Conservation (phyloP, 2,329 filamentous ascomycete species). For the Colletotrichum eleusines region DNA sequence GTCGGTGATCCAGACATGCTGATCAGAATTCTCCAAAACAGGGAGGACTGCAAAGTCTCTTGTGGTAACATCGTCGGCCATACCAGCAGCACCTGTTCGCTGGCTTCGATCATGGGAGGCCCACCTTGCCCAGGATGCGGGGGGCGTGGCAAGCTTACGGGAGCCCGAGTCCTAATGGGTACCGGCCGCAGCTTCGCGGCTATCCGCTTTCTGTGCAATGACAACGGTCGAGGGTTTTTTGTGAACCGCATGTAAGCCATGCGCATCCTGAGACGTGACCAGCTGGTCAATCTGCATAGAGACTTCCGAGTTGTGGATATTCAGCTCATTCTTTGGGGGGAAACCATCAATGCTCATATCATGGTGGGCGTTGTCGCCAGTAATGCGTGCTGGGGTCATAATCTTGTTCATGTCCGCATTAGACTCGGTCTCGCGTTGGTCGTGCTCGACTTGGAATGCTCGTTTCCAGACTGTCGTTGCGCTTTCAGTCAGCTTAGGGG, state of each 20-base stretch:
- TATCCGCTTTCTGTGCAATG: not conserved
- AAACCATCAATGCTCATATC: not conserved
- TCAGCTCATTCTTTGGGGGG: not conserved
- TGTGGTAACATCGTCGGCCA: constrained; percentile 45
- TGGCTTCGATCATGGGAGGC: constrained; percentile 49
- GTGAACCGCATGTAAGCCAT: not conserved
- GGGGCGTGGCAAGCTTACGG: constrained; percentile 42
- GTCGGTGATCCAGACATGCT: constrained; percentile 21
- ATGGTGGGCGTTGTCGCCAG: constrained; percentile 35
- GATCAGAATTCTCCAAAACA: constrained; percentile 33
- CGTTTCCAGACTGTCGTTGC: constrained; percentile 48
- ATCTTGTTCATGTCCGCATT: not conserved
- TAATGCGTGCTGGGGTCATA: constrained; percentile 34
- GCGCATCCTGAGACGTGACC: constrained; percentile 26
- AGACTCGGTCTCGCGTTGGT: constrained; percentile 21
- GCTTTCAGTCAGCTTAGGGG: constrained; percentile 43
- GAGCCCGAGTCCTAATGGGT: constrained; percentile 25
- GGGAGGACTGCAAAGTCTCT: constrained; percentile 49
- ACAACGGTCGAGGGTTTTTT: constrained; percentile 3
- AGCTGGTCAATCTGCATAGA: constrained; percentile 11
- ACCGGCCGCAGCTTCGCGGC: not conserved
- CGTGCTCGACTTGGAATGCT: constrained; percentile 45
- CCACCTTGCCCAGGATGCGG: constrained; percentile 52
- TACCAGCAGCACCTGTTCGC: constrained; percentile 45
- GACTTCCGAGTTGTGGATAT: not conserved